Percentiles rank a stretch among this genome's conserved stretches.
Conservation (phyloP, 768 basidiomycete species). For the Lactifluus echinatus region DNA sequence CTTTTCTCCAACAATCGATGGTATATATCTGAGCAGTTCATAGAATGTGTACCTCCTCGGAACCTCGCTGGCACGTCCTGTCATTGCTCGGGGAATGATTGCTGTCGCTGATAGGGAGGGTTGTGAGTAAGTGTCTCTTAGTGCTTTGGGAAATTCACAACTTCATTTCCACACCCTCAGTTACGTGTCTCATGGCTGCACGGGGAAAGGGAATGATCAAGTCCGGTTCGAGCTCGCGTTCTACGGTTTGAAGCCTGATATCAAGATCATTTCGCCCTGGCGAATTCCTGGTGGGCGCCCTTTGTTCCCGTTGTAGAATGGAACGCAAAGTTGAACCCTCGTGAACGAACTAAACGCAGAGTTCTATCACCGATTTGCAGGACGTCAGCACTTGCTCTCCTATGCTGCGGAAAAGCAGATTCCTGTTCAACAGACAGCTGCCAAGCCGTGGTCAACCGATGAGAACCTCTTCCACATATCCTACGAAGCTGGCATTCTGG, state of each 20-base stretch:
- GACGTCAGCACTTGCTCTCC: conserved; percentile 84
- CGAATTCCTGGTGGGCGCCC: conserved; percentile 68
- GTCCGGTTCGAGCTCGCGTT: conserved; percentile 99
- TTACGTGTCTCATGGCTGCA: conserved; percentile 97
- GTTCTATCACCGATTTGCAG: conserved; percentile 97
- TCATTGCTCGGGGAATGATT: conserved; percentile 99
- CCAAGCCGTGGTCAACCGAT: conserved; percentile 99
- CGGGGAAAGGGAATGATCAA: conserved; percentile 99
- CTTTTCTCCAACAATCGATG: neutral
- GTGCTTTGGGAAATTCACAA: neutral
- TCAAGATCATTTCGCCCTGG: conserved; percentile 99
- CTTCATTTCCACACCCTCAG: conserved; percentile 31
- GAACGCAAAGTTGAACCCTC: neutral
- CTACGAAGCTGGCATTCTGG: conserved; percentile 98
- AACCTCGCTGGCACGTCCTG: conserved; percentile 94
- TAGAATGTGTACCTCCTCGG: conserved; percentile 96
- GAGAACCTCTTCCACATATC: conserved; percentile 99
- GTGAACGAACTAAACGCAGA: conserved; percentile 34
- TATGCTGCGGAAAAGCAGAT: conserved; percentile 85
- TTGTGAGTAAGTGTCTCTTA: conserved; percentile 70
- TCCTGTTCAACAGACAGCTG: conserved; percentile 88
- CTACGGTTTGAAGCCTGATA: conserved; percentile 96
- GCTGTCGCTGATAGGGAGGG: conserved; percentile 80
- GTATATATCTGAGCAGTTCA: neutral
- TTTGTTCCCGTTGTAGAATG: neutral